A percentile compares a stretch with the other conserved stretches of the same genome.
phyloP scores from a whole-genome alignment of 768 basidiomycete species.

The Pluteus cervinus region DNA sequence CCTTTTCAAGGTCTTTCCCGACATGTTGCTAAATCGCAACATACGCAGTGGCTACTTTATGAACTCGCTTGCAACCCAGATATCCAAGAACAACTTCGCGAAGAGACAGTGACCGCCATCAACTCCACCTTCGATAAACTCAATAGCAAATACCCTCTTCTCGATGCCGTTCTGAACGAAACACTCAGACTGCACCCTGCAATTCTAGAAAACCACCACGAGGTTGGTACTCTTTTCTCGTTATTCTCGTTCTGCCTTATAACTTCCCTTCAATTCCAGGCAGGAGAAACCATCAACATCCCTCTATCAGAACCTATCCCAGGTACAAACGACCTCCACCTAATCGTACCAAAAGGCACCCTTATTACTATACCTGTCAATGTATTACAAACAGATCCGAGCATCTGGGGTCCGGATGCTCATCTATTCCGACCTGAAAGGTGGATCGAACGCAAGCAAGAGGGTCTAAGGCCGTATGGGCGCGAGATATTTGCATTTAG shows the following conservation, averaged over 20 bases:
- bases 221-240: constrained; percentile 24
- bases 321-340: constrained; percentile 32
- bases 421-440: constrained; percentile 53
- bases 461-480: constrained; percentile 19
- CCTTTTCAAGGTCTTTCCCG: neutral
- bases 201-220: constrained; percentile 61
- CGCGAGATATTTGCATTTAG: constrained; percentile 54
- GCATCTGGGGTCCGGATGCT: constrained; percentile 57
- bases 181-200: constrained; percentile 57
- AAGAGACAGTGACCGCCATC: constrained; percentile 39
- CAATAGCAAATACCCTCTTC: constrained; percentile 41
- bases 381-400: constrained; percentile 47
- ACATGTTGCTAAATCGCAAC: constrained; percentile 7
- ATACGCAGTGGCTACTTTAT: constrained; percentile 56
- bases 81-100: constrained; percentile 51
- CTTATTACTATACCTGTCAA: constrained; percentile 49
- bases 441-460: constrained; percentile 43
- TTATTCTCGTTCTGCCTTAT: constrained; percentile 5
- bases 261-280: constrained; percentile 23
- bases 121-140: constrained; percentile 49
- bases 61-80: constrained; percentile 47
- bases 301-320: constrained; percentile 49
- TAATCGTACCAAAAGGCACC: constrained; percentile 53
- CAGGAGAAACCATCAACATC: constrained; percentile 43
- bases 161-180: constrained; percentile 59